Evolutionary conservation across 176 grass and related monocot species (phyloP), one percentile per base, ranked within the genome.

Genomic region (Musa schizocarpa): DNA sequence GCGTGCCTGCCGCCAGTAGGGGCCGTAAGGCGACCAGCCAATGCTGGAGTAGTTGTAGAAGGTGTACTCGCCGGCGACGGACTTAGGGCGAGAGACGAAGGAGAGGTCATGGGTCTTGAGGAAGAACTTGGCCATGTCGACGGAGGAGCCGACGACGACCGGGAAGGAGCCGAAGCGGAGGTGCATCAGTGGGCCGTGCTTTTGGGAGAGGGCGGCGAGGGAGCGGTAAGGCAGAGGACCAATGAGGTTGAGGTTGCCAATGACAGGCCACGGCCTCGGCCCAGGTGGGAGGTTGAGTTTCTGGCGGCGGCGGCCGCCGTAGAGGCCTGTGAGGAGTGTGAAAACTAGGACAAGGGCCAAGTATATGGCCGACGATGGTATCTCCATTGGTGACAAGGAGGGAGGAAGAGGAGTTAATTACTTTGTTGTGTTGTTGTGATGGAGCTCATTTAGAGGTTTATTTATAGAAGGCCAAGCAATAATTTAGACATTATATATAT

Each of bases 1-100:
- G 71, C 71, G 71, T 1, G 71, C 71, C 71, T 55, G 71, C 21
- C 71, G 71, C 71, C 50, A 73, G 71, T 73, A 73, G 0, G 71
- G 52, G 51, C 71, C 52, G 52, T 73, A 73, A 9, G 20, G 5
- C 11, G 51, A 73, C 20, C 21, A 73, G 7, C 0, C 10, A 21
- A 73, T 55, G 12, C 27, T 9, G 71, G 52, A 53, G 51, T 73
- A 55, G 51, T 54, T 25, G 52, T 73, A 73, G 9, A 12, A 9
- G 71, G 71, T 73, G 21, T 55, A 55, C 22, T 54, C 55, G 14
- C 52, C 52, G 10, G 50, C 71, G 71, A 10, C 52, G 6, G 71
- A 26, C 52, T 55, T 55, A 3, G 71, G 71, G 12, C 52, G 71
- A 0, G 51, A 22, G 13, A 13, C 50, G 21, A 73, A 73, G 1